phyloP scores from a whole-genome alignment of 176 grass and related monocot genomes.

The Puccinellia tenuiflora region DNA sequence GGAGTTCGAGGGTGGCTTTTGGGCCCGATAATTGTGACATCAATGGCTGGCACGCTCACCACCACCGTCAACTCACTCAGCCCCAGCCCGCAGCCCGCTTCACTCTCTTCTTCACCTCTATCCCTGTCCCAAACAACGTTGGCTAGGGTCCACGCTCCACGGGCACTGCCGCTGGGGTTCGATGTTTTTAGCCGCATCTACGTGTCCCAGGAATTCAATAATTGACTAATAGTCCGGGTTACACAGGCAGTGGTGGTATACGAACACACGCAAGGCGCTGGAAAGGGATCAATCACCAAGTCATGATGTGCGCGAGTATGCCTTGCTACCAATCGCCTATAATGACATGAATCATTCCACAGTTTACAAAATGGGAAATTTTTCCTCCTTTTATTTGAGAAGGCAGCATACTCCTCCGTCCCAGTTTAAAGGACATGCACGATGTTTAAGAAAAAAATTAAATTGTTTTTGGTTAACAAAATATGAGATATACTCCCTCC shows the following conservation, averaged over 20 bases:
- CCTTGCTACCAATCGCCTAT: too few relatives aligned
- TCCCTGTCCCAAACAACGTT: neutral
- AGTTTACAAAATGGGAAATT: too few relatives aligned
- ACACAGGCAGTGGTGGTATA: neutral
- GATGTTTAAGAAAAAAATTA: too few relatives aligned
- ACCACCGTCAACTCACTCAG: neutral
- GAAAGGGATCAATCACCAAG: too few relatives aligned
- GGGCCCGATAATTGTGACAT: conserved; percentile 43
- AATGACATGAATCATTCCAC: too few relatives aligned
- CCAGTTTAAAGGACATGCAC: too few relatives aligned
- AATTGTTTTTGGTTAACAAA: too few relatives aligned
- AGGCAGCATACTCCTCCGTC: too few relatives aligned
- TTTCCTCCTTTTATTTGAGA: too few relatives aligned
- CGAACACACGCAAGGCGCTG: too few relatives aligned
- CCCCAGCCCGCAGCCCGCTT: neutral
- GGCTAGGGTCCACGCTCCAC: neutral
- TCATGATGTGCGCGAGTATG: too few relatives aligned
- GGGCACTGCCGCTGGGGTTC: neutral
- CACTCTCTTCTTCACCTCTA: neutral
- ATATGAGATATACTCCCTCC: too few relatives aligned
- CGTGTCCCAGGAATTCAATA: neutral
- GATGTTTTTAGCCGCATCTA: neutral
- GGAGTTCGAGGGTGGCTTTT: conserved; percentile 14
- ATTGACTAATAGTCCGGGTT: neutral
- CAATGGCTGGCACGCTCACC: conserved; percentile 29